Base-by-base conservation (phyloP, 257 asterid genomes). In the Solanum etuberosum region DNA sequence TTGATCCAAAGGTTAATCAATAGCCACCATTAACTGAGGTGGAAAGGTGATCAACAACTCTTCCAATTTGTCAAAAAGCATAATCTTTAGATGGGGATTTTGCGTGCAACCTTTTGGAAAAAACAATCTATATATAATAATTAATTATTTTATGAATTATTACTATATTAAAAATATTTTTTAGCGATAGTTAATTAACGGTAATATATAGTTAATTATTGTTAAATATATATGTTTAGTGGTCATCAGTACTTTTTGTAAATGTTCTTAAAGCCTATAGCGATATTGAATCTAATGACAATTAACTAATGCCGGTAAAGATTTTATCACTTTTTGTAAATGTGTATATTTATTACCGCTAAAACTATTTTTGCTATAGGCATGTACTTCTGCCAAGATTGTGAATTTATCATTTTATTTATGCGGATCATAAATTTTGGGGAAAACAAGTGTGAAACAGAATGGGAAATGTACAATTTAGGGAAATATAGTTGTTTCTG, bases 241-340 rank as follows among this genome's bases (percentile, higher is more conserved):
- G 10, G 1, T 0, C 13, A 46, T 1, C 5, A 46, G 0, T 18
- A 46, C 0, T 4, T 46, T 14, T 46, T 46, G 0, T 46, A 46
- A 46, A 46, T 46, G 54, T 13, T 3, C 0, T 21, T 51, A 18
- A 51, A 51, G 10, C 0, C n/a, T 51, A 51, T 18, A 6, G n/a
- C 6, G n/a, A 51, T 21, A 6, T 18, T 51, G 10, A 0, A 51
- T 51, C 0, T 51, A 3, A 51, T 8, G 61, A 51, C 4, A 51
- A 51, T 51, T 51, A 51, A 51, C n/a, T 51, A 6, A 51, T 51
- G 9, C 9, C 20, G 0, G 2, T 51, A 51, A 51, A 16, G 0
- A 51, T 3, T 0, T 51, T 5, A 18, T 21, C 4, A 51, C 4
- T 51, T 0, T 51, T 7, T 51, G n/a, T 51, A 2, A 2, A 51